Percentiles rank a stretch among this genome's conserved stretches.
phyloP scores from a whole-genome alignment of 148 eudicot species.

The Bassia scoparia region DNA sequence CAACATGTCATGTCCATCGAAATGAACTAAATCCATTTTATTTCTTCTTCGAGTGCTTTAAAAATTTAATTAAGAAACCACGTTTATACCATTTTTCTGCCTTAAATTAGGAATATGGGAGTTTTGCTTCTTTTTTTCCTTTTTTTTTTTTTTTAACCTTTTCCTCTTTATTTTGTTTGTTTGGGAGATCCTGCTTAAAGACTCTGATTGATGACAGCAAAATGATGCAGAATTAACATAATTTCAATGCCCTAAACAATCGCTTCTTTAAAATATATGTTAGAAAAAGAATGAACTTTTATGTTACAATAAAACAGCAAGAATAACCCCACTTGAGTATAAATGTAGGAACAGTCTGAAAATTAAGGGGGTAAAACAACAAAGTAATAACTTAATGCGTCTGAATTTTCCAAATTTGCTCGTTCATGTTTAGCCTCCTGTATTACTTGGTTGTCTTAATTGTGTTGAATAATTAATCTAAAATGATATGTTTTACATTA shows the following conservation, averaged over 20 bases:
- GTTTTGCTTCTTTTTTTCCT: background rate
- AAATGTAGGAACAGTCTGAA: background rate
- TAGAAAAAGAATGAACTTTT: background rate
- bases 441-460: background rate
- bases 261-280: background rate
- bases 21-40: background rate
- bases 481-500: conserved; percentile 13
- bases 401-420: background rate
- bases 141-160: background rate
- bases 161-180: background rate
- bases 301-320: background rate
- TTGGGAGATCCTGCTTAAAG: background rate
- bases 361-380: background rate
- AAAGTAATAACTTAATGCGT: background rate
- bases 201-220: background rate
- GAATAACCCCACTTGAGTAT: background rate
- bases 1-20: conserved; percentile 2
- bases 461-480: background rate
- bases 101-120: background rate
- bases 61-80: background rate
- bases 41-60: conserved; percentile 3
- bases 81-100: background rate
- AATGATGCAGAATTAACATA: background rate
- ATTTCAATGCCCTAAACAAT: background rate
- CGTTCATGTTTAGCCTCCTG: background rate